Evolutionary conservation across 2,329 filamentous ascomycete genomes (phyloP), one percentile per base, ranked within the genome.

Genomic region (Polychaeton citri): DNA sequence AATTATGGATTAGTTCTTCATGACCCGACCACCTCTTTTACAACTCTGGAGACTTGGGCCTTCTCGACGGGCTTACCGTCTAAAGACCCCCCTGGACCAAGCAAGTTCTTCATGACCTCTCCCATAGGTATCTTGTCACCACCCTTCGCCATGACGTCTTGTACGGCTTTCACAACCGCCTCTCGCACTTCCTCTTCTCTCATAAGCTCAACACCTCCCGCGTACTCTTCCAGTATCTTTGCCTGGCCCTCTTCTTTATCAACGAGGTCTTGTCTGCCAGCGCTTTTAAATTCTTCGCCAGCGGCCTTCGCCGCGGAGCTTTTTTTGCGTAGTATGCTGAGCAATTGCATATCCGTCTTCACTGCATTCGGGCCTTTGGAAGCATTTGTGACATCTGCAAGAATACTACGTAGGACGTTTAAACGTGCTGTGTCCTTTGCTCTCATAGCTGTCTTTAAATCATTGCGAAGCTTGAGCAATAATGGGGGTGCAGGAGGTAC

Each of bases 351-450:
- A 56, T 88, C 81, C 16, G 74, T 81, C 37, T 63, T 65, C 51
- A 87, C 73, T n/a, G 82, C 81, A 26, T 63, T 65, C 26, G 68
- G 53, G 10, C 80, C 84, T 61, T 87, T 87, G 54, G 76, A 79
- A 21, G 79, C 76, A 58, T 86, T 87, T 47, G 78, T 76, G 42
- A 80, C 75, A 43, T 79, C 72, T 20, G 79, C 68, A 44, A 87
- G 69, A 42, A 87, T 62, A 28, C 68, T 58, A 46, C 82, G 79
- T 33, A 88, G 68, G 24, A 83, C 80, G 26, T 71, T 63, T 18
- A 87, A 72, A 2, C 79, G 74, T 18, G 72, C 63, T 18, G 60
- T 64, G 49, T 68, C 62, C 49, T 66, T 67, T n/a, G 58, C 48
- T 39, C 60, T 59, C 57, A 69, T 62, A 20, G 65, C 63, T 4